These are phyloP conservation scores for Dictyostelium firmibasis DNA, from an alignment of 78 protist species.

Conservation along the genomic window DNA sequence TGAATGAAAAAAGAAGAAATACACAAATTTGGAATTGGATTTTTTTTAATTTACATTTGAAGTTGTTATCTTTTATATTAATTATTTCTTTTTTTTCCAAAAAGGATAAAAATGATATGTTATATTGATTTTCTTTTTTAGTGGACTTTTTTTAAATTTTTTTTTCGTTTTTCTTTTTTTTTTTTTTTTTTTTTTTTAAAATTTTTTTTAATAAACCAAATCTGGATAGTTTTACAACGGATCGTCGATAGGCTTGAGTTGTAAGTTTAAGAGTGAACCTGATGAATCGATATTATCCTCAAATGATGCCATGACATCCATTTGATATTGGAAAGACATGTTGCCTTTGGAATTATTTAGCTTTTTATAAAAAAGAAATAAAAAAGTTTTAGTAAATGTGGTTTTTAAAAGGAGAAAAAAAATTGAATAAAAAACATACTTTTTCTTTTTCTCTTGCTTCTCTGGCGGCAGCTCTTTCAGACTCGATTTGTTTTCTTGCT, in stretches of 20 bases:
- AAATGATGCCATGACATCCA: conserved; percentile 70
- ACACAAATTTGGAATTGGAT: neutral
- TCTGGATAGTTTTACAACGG: conserved; percentile 3
- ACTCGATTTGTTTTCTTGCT: conserved; percentile 26
- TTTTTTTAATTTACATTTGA: neutral
- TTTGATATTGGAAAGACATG: conserved; percentile 77
- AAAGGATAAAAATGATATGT: neutral
- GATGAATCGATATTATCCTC: conserved; percentile 28
- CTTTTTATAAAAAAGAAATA: neutral
- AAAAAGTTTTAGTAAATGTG: neutral
- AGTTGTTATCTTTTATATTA: neutral
- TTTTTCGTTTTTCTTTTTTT: neutral
- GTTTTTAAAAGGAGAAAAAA: too few species aligned
- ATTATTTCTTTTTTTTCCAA: too few species aligned
- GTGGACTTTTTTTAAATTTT: neutral
- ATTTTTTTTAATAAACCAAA: neutral
- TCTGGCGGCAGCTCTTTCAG: conserved; percentile 71
- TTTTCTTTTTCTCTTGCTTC: conserved; percentile 78
- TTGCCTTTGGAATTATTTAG: conserved; percentile 6
- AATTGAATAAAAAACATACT: neutral
- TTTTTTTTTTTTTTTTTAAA: neutral
- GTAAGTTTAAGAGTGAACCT: conserved; percentile 25
- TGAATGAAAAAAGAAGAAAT: too few species aligned
- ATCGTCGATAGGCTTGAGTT: conserved; percentile 57
- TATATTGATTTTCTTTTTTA: neutral